Conservation (phyloP, 2,329 filamentous ascomycete genomes). For the Cryphonectria japonica region DNA sequence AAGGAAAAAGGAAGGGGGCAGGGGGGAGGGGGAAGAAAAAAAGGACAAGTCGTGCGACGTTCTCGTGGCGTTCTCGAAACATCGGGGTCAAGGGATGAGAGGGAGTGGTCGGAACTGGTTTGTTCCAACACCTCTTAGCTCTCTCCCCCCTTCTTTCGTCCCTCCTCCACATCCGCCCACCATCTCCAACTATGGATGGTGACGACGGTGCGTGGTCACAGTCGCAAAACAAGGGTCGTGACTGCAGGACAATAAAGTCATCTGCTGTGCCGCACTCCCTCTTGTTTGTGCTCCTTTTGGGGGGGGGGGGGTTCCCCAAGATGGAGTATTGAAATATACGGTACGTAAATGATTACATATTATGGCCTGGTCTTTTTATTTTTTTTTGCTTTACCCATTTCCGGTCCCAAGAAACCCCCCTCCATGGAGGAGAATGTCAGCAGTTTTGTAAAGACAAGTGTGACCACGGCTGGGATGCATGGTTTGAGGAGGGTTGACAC, state of each 20-base stretch:
- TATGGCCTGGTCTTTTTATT: background rate
- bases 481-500: background rate
- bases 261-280: conserved; percentile 4
- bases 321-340: too few relatives aligned
- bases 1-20: background rate
- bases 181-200: background rate
- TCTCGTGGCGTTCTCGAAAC: background rate
- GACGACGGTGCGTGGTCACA: background rate
- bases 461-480: too few relatives aligned
- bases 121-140: background rate
- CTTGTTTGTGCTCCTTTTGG: too few relatives aligned
- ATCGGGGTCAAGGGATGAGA: background rate
- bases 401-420: too few relatives aligned
- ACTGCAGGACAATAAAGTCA: conserved; percentile 20
- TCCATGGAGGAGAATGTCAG: background rate
- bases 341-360: background rate
- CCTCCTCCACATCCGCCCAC: background rate
- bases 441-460: background rate
- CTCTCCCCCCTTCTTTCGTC: background rate
- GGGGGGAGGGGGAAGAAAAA: background rate
- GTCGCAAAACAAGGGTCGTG: conserved; percentile 7
- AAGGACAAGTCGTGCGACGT: background rate
- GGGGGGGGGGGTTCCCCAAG: too few relatives aligned
- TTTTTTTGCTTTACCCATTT: too few relatives aligned
- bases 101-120: background rate